These are phyloP conservation scores for Agastache rugosa DNA, from an alignment of 257 asterid species.

Conservation along the genomic window DNA sequence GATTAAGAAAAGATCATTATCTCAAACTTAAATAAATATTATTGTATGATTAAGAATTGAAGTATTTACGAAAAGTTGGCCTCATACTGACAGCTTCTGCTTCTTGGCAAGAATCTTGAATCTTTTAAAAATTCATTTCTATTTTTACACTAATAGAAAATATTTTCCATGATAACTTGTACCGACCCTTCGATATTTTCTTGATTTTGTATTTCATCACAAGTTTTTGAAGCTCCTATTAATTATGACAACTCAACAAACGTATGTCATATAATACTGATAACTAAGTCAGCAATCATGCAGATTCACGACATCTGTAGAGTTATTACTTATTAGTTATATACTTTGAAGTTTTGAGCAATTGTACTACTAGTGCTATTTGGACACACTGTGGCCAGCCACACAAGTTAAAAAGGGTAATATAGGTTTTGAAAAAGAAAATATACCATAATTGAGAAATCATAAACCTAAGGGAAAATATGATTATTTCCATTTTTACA, in stretches of 20 bases:
- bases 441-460: too few relatives aligned
- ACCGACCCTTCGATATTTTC: not conserved
- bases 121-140: not conserved
- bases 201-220: not conserved
- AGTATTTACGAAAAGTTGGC: not conserved
- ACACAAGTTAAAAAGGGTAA: too few relatives aligned
- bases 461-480: too few relatives aligned
- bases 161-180: not conserved
- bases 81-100: too few relatives aligned
- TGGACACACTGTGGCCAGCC: too few relatives aligned
- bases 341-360: not conserved
- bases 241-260: not conserved
- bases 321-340: too few relatives aligned
- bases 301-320: constrained; percentile 16
- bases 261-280: not conserved
- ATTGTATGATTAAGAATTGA: not conserved
- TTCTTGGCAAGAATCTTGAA: not conserved
- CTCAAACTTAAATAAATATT: too few relatives aligned
- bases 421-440: too few relatives aligned
- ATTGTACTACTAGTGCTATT: not conserved
- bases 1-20: not conserved
- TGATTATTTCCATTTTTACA: too few relatives aligned
- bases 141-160: not conserved
- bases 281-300: not conserved
- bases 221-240: not conserved